These are phyloP conservation scores for Exophiala mesophila DNA, from an alignment of 2,329 filamentous ascomycete genomes.

Conservation along the genomic window DNA sequence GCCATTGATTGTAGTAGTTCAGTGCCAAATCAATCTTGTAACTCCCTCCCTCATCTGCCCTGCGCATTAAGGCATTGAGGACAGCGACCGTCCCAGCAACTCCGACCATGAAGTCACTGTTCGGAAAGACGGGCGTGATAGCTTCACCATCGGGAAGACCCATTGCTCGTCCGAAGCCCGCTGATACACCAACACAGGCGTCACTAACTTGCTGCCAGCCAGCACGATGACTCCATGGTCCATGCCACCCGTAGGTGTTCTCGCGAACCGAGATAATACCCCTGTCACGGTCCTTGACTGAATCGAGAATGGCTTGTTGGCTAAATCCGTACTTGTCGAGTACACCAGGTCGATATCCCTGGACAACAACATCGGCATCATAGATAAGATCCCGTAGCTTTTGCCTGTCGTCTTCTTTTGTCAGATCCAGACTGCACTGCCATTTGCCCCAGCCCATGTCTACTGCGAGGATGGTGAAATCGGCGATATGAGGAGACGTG, in stretches of 20 bases:
- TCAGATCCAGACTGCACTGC: constrained; percentile 53
- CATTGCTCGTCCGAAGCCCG: constrained; percentile 34
- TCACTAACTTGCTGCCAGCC: constrained; percentile 52
- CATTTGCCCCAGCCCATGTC: constrained; percentile 70
- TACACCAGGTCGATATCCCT: constrained; percentile 48
- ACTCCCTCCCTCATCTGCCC: constrained; percentile 51
- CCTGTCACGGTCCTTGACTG: constrained; percentile 37
- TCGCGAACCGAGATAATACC: constrained; percentile 49
- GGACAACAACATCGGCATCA: constrained; percentile 51
- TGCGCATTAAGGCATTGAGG: constrained; percentile 57
- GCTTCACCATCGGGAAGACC: constrained; percentile 31
- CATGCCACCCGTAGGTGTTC: constrained; percentile 49
- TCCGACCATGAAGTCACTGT: constrained; percentile 63
- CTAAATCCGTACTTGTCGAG: constrained; percentile 59
- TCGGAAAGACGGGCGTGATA: constrained; percentile 47
- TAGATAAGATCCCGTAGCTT: constrained; percentile 41
- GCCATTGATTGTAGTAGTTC: constrained; percentile 39
- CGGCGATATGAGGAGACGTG: constrained; percentile 38
- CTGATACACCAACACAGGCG: constrained; percentile 38
- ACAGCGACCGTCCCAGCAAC: constrained; percentile 67
- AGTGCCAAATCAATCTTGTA: constrained; percentile 21
- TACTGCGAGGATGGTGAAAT: constrained; percentile 59
- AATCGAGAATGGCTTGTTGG: constrained; percentile 36
- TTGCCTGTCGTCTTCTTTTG: constrained; percentile 36
- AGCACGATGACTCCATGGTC: constrained; percentile 41